phyloP scores from a whole-genome alignment of 768 basidiomycete species.

The Leccinum incarnatum region DNA sequence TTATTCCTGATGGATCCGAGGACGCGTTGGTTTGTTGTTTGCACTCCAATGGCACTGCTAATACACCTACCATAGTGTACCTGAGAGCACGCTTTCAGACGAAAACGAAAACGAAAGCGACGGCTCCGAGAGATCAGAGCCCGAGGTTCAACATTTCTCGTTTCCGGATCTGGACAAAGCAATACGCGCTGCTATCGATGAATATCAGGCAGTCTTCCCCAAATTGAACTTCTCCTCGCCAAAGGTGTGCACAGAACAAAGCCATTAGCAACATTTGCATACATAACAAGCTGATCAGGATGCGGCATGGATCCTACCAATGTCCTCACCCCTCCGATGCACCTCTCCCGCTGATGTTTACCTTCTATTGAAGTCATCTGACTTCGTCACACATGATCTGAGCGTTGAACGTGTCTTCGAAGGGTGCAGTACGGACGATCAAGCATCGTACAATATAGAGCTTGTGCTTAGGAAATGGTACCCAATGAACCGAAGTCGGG shows the following conservation, averaged over 20 bases:
- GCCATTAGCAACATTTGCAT: neutral
- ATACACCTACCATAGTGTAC: conserved; percentile 38
- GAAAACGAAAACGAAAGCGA: conserved; percentile 45
- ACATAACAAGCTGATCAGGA: conserved; percentile 51
- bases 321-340: conserved; percentile 83
- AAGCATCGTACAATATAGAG: conserved; percentile 60
- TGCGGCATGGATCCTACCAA: conserved; percentile 86
- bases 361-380: conserved; percentile 87
- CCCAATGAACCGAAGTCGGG: conserved; percentile 75
- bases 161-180: conserved; percentile 81
- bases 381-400: conserved; percentile 83
- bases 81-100: conserved; percentile 58
- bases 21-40: conserved; percentile 51
- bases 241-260: conserved; percentile 48
- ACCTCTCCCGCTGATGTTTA: conserved; percentile 88
- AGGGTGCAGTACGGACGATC: conserved; percentile 41
- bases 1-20: conserved; percentile 80
- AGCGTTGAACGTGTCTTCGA: conserved; percentile 60
- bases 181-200: conserved; percentile 62
- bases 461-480: conserved; percentile 92
- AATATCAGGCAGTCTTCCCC: conserved; percentile 86
- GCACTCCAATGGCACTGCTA: neutral
- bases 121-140: conserved; percentile 34
- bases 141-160: conserved; percentile 44
- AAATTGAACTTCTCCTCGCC: conserved; percentile 98